These are phyloP conservation scores for Aspergillus sclerotioniger DNA, from an alignment of 495 filamentous ascomycete genomes.

Conservation along the genomic window DNA sequence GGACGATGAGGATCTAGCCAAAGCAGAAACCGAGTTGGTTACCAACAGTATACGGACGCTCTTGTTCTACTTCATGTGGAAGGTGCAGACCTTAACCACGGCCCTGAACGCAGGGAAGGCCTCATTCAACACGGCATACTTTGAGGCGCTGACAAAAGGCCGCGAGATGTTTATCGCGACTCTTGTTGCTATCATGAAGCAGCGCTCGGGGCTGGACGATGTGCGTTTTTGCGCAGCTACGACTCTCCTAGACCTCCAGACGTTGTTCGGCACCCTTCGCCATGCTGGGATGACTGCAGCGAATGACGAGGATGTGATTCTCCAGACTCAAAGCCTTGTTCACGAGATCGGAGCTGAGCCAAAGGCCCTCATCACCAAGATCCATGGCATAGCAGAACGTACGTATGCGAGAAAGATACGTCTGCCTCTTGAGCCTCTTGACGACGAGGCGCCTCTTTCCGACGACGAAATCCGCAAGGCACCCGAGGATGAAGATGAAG, in stretches of 20 bases:
- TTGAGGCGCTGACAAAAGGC: constrained; percentile 43
- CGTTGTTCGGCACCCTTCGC: constrained; percentile 73
- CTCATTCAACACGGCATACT: constrained; percentile 52
- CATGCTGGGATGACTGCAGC: constrained; percentile 38
- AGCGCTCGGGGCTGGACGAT: constrained; percentile 61
- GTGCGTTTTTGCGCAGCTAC: constrained; percentile 73
- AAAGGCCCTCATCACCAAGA: constrained; percentile 62
- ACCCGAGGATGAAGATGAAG: constrained; percentile 59
- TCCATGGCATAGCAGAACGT: constrained; percentile 73
- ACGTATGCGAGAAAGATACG: constrained; percentile 67
- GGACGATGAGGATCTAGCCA: constrained; percentile 61
- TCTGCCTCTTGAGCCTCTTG: constrained; percentile 63
- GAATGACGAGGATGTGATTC: constrained; percentile 47
- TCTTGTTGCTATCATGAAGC: constrained; percentile 62
- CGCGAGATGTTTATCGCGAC: constrained; percentile 54
- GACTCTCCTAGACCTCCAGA: constrained; percentile 73
- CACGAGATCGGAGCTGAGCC: constrained; percentile 59
- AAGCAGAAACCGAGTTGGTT: constrained; percentile 72
- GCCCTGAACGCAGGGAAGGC: constrained; percentile 38
- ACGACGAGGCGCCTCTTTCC: constrained; percentile 62
- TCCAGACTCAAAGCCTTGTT: constrained; percentile 59
- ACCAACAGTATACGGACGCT: constrained; percentile 66
- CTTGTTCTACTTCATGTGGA: constrained; percentile 96
- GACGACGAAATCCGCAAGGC: constrained; percentile 44
- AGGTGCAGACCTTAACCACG: constrained; percentile 54